These are phyloP conservation scores for Epicoccum sorghinum DNA, from an alignment of 2,329 filamentous ascomycete species.

Conservation along the genomic window DNA sequence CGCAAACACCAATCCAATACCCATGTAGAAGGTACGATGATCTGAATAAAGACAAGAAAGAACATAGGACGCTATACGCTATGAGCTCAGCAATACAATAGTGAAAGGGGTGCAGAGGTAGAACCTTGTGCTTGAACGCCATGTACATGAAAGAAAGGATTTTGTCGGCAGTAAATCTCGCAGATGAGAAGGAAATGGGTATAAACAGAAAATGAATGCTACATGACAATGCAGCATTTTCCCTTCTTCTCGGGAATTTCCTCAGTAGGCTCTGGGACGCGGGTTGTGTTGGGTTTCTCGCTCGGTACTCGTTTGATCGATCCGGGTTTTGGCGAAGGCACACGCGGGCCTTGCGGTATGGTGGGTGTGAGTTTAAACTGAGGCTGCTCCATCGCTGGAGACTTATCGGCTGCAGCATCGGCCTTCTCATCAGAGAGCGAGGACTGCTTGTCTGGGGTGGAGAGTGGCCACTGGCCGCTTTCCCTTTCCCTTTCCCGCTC, in stretches of 20 bases:
- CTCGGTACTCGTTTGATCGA: constrained; percentile 32
- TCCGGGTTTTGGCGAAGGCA: constrained; percentile 34
- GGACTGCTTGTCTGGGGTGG: constrained; percentile 38
- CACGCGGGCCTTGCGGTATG: constrained; percentile 44
- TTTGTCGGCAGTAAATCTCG: constrained; percentile 28
- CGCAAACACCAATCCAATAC: constrained; percentile 1
- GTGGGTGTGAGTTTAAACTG: constrained; percentile 57
- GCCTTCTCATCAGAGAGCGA: constrained; percentile 30
- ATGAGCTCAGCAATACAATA: constrained; percentile 28
- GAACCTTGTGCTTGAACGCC: constrained; percentile 27
- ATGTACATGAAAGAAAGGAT: constrained; percentile 34
- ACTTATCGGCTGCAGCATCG: constrained; percentile 32
- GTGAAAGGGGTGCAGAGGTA: constrained; percentile 17
- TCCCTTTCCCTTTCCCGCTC: constrained; percentile 35
- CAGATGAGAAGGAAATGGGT: constrained; percentile 30
- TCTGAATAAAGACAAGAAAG: constrained; percentile 16
- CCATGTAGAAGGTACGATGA: background rate
- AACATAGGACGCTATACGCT: constrained; percentile 42
- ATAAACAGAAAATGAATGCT: constrained; percentile 39
- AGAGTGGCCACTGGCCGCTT: constrained; percentile 44
- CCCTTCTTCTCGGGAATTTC: constrained; percentile 66
- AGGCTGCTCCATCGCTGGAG: constrained; percentile 49
- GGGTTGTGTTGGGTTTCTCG: constrained; percentile 51
- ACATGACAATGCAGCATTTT: constrained; percentile 79
- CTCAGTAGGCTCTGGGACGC: constrained; percentile 61